These are phyloP conservation scores for Aspergillus sp. DNA, from an alignment of 2,329 filamentous ascomycete species.

Conservation along the genomic window DNA sequence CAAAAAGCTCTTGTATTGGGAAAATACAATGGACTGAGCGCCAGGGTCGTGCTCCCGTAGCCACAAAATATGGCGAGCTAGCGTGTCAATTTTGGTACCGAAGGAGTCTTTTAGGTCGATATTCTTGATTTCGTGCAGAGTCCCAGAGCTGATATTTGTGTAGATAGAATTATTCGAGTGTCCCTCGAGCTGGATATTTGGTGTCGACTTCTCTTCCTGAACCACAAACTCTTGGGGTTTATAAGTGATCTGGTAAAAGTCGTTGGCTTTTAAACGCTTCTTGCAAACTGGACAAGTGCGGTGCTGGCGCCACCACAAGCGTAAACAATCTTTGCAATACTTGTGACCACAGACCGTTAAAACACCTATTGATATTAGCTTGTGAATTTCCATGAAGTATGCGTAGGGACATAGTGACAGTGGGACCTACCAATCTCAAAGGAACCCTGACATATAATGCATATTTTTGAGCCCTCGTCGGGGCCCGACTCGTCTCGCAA, in stretches of 20 bases:
- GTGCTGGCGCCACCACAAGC: constrained; percentile 72
- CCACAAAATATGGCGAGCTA: constrained; percentile 81
- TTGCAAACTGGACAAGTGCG: constrained; percentile 86
- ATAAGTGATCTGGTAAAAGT: constrained; percentile 82
- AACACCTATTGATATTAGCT: constrained; percentile 30
- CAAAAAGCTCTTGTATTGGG: constrained; percentile 83
- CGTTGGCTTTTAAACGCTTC: constrained; percentile 59
- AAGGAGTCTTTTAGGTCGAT: constrained; percentile 74
- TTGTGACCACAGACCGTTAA: constrained; percentile 83
- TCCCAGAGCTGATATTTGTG: constrained; percentile 68
- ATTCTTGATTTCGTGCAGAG: constrained; percentile 76
- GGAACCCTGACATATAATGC: constrained; percentile 77
- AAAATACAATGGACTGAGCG: constrained; percentile 91
- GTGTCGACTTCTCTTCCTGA: constrained; percentile 52
- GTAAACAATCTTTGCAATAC: constrained; percentile 87
- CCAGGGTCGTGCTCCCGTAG: constrained; percentile 80
- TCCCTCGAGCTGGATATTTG: constrained; percentile 30
- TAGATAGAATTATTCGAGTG: constrained; percentile 63
- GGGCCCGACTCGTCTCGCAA: constrained; percentile 62
- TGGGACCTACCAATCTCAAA: constrained; percentile 70
- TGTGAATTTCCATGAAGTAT: not conserved
- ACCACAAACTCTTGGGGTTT: constrained; percentile 73
- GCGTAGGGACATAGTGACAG: not conserved
- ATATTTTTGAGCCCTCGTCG: constrained; percentile 64
- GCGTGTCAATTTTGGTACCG: constrained; percentile 85